These are phyloP conservation scores for Peziza echinospora DNA, from an alignment of 495 filamentous ascomycete species.

Conservation along the genomic window DNA sequence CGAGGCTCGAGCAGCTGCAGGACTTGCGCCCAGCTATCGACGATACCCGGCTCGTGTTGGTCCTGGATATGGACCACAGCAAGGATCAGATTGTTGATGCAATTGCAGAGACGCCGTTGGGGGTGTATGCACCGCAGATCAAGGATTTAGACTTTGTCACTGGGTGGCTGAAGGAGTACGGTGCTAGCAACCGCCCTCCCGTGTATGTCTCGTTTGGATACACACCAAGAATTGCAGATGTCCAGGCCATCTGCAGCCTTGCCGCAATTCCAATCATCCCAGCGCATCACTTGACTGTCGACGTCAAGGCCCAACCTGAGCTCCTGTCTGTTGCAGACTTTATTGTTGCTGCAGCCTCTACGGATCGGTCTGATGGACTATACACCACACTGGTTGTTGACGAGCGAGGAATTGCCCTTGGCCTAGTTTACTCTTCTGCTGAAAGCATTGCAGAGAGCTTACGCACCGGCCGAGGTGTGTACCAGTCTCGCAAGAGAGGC, in stretches of 20 bases:
- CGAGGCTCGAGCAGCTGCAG: conserved; percentile 42
- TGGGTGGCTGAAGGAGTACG: conserved; percentile 25
- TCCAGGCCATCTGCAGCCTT: conserved; percentile 30
- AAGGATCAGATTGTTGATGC: conserved; percentile 32
- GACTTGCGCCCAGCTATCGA: conserved; percentile 34
- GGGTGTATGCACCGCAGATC: conserved; percentile 29
- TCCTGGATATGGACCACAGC: conserved; percentile 24
- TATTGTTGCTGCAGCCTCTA: conserved; percentile 44
- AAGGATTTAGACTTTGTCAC: conserved; percentile 21
- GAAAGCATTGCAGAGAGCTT: conserved; percentile 77
- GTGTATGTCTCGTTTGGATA: conserved; percentile 22
- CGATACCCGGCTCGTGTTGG: conserved; percentile 34
- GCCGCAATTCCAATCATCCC: conserved; percentile 62
- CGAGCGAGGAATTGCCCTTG: conserved; percentile 64
- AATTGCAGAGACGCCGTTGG: conserved; percentile 28
- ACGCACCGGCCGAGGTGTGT: conserved; percentile 73
- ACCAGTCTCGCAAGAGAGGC: conserved; percentile 83
- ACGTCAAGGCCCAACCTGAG: conserved; percentile 22
- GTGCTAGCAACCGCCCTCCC: conserved; percentile 21
- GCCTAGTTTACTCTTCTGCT: conserved; percentile 78
- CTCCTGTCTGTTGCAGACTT: conserved; percentile 35
- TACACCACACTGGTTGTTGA: conserved; percentile 76
- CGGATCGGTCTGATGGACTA: conserved; percentile 68
- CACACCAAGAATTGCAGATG: conserved; percentile 6
- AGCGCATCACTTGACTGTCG: conserved; percentile 42